Conservation (phyloP, 1,284 basidiomycete genomes). For the Phaffia rhodozyma region DNA sequence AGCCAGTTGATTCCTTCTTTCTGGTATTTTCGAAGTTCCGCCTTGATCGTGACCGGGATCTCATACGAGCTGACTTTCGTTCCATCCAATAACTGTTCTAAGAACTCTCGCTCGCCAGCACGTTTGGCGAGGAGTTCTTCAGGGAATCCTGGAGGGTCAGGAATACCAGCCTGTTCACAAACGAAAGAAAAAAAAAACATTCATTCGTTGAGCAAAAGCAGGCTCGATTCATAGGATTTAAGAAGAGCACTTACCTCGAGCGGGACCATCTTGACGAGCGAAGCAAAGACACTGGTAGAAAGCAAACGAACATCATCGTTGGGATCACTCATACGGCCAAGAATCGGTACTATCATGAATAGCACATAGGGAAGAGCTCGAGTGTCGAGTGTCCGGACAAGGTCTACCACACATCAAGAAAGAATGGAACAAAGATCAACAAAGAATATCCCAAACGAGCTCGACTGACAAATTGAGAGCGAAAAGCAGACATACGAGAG, state of each 20-base stretch:
- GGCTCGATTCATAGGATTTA: background rate
- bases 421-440: background rate
- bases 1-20: constrained; percentile 98
- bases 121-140: constrained; percentile 76
- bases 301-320: constrained; percentile 84
- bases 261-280: constrained; percentile 98
- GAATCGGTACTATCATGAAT: constrained; percentile 89
- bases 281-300: constrained; percentile 92
- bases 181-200: background rate
- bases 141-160: constrained; percentile 87
- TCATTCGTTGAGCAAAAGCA: too few species aligned
- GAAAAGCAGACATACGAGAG: constrained; percentile 53
- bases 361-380: constrained; percentile 94
- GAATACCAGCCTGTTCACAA: constrained; percentile 66
- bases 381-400: constrained; percentile 83
- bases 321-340: constrained; percentile 93
- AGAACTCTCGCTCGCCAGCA: constrained; percentile 79
- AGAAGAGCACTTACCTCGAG: constrained; percentile 54
- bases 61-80: constrained; percentile 85
- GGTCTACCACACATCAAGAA: constrained; percentile 44
- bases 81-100: constrained; percentile 86
- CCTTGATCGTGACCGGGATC: constrained; percentile 80
- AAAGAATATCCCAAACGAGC: background rate
- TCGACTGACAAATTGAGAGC: background rate
- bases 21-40: constrained; percentile 92